Evolutionary conservation across 2,329 filamentous ascomycete genomes (phyloP).

Genomic region (Apiospora phragmitis): DNA sequence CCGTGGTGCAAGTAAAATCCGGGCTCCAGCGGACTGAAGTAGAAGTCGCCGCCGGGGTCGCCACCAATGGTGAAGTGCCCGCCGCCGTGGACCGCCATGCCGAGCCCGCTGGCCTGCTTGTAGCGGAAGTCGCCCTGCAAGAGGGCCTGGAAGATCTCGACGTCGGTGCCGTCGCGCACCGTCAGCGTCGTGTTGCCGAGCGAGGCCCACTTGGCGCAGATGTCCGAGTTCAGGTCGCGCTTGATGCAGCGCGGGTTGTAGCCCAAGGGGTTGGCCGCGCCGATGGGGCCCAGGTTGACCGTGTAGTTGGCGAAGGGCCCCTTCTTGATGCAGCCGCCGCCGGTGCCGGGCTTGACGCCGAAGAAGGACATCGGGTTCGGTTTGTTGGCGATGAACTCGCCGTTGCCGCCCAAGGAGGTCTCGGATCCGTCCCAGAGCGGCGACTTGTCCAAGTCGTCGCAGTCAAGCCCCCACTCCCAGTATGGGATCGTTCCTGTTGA

Average conservation of each 20-base stretch:
- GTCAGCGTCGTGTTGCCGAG: slow-evolving; percentile 36
- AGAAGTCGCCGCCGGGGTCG: slow-evolving; percentile 47
- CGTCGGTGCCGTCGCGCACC: slow-evolving; percentile 35
- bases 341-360: slow-evolving; percentile 44
- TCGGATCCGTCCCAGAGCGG: slow-evolving; percentile 47
- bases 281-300: slow-evolving; percentile 38
- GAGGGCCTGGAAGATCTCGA: slow-evolving; percentile 40
- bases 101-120: slow-evolving; percentile 26
- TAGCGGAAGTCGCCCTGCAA: slow-evolving; percentile 39
- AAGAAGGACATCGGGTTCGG: slow-evolving; percentile 18
- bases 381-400: slow-evolving; percentile 31
- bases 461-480: slow-evolving; percentile 43
- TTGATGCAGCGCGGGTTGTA: slow-evolving; percentile 45
- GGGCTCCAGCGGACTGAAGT: slow-evolving; percentile 45
- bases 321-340: slow-evolving; percentile 52
- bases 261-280: slow-evolving; percentile 25
- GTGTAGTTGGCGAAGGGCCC: slow-evolving; percentile 47
- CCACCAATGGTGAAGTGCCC: slow-evolving; percentile 40
- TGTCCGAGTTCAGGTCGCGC: slow-evolving; percentile 39
- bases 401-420: slow-evolving; percentile 45
- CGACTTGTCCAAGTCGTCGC: slow-evolving; percentile 36
- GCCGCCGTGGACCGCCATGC: slow-evolving; percentile 34
- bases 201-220: slow-evolving; percentile 28
- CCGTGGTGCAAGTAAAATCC: slow-evolving; percentile 48
- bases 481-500: slow-evolving; percentile 25